Percentiles rank a stretch among this genome's conserved stretches.
Conservation (phyloP, 352 stramenopile species). For the Phytophthora lateralis region DNA sequence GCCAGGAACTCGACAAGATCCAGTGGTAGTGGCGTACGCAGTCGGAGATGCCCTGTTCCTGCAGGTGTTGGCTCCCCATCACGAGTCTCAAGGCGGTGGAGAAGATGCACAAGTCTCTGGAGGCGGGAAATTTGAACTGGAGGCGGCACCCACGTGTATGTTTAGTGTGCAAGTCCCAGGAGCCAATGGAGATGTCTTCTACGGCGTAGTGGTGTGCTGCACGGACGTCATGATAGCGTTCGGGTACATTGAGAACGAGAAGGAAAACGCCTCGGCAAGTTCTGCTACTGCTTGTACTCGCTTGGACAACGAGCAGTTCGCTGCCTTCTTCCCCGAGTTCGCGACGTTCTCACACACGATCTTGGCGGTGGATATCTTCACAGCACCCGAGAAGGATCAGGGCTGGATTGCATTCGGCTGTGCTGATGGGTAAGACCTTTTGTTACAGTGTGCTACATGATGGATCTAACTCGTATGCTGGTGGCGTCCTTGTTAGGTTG, state of each 20-base stretch:
- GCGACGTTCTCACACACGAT: slow-evolving; percentile 59
- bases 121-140: slow-evolving; percentile 59
- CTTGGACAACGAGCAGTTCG: slow-evolving; percentile 68
- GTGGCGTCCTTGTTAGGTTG: slow-evolving; percentile 32
- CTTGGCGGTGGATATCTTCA: slow-evolving; percentile 52
- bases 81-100: slow-evolving; percentile 15
- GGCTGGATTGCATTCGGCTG: slow-evolving; percentile 70
- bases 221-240: slow-evolving; percentile 64
- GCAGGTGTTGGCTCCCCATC: slow-evolving; percentile 25
- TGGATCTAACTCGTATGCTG: slow-evolving; percentile 1
- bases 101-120: slow-evolving; percentile 8
- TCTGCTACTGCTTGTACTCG: slow-evolving; percentile 40
- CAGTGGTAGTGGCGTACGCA: slow-evolving; percentile 56
- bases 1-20: slow-evolving; percentile 27
- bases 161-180: slow-evolving; percentile 48
- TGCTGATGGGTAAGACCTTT: slow-evolving; percentile 57
- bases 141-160: slow-evolving; percentile 56
- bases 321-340: slow-evolving; percentile 73
- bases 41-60: slow-evolving; percentile 44
- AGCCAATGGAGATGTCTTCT: slow-evolving; percentile 42
- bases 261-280: slow-evolving; percentile 3
- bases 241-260: slow-evolving; percentile 55
- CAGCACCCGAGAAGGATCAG: slow-evolving; percentile 23
- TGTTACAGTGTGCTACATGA: neutral
- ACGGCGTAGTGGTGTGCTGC: slow-evolving; percentile 68